A percentile compares a stretch with the other conserved stretches of the same genome.
Conservation (phyloP, 1,284 basidiomycete genomes). For the Ceratorhiza oryzae-sativae region DNA sequence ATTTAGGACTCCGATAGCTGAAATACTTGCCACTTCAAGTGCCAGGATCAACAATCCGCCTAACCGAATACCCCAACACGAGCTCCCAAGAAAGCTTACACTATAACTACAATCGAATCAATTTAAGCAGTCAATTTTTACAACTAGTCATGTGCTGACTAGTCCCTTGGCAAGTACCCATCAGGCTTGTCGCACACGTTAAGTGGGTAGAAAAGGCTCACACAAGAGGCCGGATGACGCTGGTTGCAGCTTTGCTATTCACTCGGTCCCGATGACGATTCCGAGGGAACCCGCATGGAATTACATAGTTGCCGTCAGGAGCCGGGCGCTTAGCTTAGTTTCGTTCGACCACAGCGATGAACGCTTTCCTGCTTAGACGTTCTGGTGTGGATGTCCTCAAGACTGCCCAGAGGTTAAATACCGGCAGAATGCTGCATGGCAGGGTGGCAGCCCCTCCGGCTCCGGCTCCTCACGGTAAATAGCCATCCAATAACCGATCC, state of each 20-base stretch:
- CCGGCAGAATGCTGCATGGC: neutral
- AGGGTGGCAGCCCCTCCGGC: neutral
- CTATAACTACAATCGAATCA: neutral
- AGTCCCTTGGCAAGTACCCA: neutral
- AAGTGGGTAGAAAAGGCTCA: neutral
- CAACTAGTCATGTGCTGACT: neutral
- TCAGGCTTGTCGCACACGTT: neutral
- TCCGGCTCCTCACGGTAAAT: constrained; percentile 6
- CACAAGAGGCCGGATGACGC: neutral
- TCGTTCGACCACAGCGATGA: neutral
- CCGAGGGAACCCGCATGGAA: neutral
- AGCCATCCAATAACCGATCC: neutral
- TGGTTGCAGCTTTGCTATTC: neutral
- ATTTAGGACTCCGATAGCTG: neutral
- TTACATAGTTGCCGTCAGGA: neutral
- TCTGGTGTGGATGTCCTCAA: neutral
- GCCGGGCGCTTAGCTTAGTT: neutral
- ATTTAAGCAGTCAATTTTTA: neutral
- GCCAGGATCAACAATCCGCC: neutral
- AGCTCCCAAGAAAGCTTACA: neutral
- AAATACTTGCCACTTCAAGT: neutral
- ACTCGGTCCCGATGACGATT: neutral
- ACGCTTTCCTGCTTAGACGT: neutral
- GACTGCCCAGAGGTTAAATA: neutral
- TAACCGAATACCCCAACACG: neutral